These are phyloP conservation scores for Secale cereale DNA, from an alignment of 176 grass and related monocot genomes.

Conservation along the genomic window DNA sequence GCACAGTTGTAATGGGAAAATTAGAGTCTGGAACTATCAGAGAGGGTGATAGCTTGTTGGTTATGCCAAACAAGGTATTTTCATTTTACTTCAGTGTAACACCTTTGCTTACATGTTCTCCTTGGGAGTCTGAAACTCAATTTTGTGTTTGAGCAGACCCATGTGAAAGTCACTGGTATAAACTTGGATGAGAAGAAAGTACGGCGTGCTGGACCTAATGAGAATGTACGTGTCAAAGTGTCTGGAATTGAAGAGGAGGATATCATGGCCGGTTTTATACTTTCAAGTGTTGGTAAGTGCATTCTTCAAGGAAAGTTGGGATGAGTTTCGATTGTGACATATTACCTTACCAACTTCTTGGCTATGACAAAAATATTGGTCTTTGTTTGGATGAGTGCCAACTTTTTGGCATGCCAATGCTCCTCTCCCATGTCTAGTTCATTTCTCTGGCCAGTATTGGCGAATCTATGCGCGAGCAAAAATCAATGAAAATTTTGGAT, in stretches of 20 bases:
- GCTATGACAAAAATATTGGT: too few relatives aligned
- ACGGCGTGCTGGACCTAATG: conserved; percentile 55
- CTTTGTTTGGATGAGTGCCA: too few relatives aligned
- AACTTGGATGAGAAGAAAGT: conserved; percentile 83
- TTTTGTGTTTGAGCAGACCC: conserved; percentile 45
- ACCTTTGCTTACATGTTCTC: neutral
- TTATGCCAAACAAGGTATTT: conserved; percentile 94
- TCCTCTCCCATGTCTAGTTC: too few relatives aligned
- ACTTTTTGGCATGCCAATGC: too few relatives aligned
- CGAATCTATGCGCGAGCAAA: too few relatives aligned
- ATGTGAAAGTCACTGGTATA: conserved; percentile 78
- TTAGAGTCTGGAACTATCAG: conserved; percentile 78
- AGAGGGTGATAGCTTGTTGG: conserved; percentile 80
- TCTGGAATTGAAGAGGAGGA: conserved; percentile 95
- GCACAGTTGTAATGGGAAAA: conserved; percentile 94
- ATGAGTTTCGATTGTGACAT: too few relatives aligned
- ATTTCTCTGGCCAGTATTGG: too few relatives aligned
- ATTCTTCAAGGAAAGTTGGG: neutral
- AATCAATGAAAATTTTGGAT: too few relatives aligned
- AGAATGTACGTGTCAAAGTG: conserved; percentile 89
- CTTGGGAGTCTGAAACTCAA: neutral
- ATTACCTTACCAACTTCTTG: too few relatives aligned
- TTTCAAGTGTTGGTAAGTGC: conserved; percentile 74
- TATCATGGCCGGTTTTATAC: conserved; percentile 89
- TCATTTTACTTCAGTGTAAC: neutral